Evolutionary conservation across 164 flowering plant species (phyloP).

Genomic region (Amborella trichopoda): DNA sequence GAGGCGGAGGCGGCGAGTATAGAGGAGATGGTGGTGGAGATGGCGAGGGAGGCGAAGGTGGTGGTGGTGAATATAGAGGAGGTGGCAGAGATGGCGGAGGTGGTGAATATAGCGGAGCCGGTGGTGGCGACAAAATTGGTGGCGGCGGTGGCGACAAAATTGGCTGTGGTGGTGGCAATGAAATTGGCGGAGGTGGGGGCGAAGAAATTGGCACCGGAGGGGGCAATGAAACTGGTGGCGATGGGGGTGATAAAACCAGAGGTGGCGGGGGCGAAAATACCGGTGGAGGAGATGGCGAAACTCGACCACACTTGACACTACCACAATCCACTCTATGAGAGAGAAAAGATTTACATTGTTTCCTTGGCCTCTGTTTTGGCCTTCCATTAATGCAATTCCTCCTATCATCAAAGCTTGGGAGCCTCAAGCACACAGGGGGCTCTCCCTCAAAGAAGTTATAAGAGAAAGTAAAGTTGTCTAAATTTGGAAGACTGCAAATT

Average conservation of each 20-base stretch:
- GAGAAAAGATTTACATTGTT: constrained; percentile 34
- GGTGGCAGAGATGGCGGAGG: constrained; percentile 27
- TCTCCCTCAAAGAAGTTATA: constrained; percentile 71
- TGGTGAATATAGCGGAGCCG: constrained; percentile 25
- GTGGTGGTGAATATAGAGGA: constrained; percentile 14
- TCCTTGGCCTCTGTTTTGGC: constrained; percentile 50
- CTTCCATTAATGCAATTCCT: constrained; percentile 62
- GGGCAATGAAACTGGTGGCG: constrained; percentile 22
- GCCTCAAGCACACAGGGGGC: constrained; percentile 33
- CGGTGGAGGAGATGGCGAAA: constrained; percentile 55
- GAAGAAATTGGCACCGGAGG: constrained; percentile 32
- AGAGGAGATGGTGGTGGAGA: constrained; percentile 23
- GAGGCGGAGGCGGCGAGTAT: constrained; percentile 16
- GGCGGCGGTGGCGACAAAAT: constrained; percentile 29
- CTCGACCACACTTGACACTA: constrained; percentile 32
- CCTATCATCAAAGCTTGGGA: constrained; percentile 42
- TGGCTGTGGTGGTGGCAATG: constrained; percentile 19
- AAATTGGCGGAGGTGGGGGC: constrained; percentile 24
- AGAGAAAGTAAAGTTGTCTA: constrained; percentile 46
- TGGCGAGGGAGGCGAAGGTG: constrained; percentile 29
- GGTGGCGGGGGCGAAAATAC: constrained; percentile 27
- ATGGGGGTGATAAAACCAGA: constrained; percentile 21
- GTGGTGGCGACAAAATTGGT: constrained; percentile 23
- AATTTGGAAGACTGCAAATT: not conserved
- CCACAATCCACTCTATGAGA: constrained; percentile 46